Base-by-base conservation (phyloP, 2,329 filamentous ascomycete species). In the Sordariomycetes sp. region DNA sequence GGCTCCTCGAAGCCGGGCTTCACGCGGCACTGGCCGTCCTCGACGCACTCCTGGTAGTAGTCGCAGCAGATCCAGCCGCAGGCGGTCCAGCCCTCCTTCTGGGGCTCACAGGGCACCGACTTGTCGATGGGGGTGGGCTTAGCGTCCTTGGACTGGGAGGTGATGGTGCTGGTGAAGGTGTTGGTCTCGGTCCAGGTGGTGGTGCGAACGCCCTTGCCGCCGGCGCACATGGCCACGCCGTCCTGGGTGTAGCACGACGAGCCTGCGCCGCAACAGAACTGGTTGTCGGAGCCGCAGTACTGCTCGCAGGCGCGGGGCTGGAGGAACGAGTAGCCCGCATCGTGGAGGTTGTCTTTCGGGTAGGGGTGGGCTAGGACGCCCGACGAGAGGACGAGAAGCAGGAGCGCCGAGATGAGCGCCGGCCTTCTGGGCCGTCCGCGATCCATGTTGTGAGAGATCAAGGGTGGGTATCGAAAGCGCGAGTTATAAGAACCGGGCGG, bases 21-120 rank as follows among this genome's bases (percentile, higher is more conserved):
- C 28, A 78, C 68, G 5, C 73, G 69, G 66, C 86, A 90, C 64
- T 83, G 78, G 56, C 80, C 80, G 1, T 70, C 61, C 58, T 69
- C 73, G 56, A 76, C 78, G 68, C 88, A 91, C 65, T 83, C 86
- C 69, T 89, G 85, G 70, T 79, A 81, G 59, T 73, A 78, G 25
- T 81, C 80, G 69, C 87, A 92, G 76, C 87, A 91, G 59, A 85
- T 84, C 56, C 67, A 66, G 35, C 86, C 86, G 66, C 87, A 91
- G 3, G 80, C 75, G 8, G 77, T 77, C 68, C 88, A 72, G 57
- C 78, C 76, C 3, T 73, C 68, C n/a, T 72, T 72, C 54, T 68
- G 65, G 1, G 81, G 79, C 1, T 75, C 67, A 65, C 82, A 86
- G 61, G 81, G 79, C 1, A 75, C 66, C 65, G 82, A 86, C 61